phyloP scores from a whole-genome alignment of 306 rosid genomes.

The Pyrus betulifolia region DNA sequence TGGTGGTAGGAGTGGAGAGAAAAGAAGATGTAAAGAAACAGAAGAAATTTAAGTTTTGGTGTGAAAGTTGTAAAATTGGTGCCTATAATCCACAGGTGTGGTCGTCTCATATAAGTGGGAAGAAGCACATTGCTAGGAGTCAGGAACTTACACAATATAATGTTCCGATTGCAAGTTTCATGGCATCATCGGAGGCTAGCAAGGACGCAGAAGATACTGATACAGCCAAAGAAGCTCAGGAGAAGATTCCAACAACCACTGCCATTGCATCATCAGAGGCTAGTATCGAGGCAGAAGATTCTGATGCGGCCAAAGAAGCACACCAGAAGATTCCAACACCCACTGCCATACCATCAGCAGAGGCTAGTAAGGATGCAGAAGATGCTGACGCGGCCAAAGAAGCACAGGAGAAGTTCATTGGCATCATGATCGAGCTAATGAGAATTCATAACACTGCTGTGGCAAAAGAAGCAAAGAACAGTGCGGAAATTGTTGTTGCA shows the following conservation, averaged over 20 bases:
- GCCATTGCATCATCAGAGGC: neutral
- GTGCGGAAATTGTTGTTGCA: neutral
- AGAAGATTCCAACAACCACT: neutral
- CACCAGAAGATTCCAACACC: neutral
- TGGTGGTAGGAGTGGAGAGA: neutral
- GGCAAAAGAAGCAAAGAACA: slow-evolving; percentile 11
- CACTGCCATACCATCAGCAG: neutral
- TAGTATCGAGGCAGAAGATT: neutral
- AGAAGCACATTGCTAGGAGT: slow-evolving; percentile 26
- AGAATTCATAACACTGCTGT: neutral
- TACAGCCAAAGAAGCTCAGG: slow-evolving; percentile 5
- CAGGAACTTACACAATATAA: neutral
- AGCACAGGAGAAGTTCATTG: neutral
- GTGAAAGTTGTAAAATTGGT: slow-evolving; percentile 37
- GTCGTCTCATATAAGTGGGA: slow-evolving; percentile 40
- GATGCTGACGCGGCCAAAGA: neutral
- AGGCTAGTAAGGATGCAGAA: neutral
- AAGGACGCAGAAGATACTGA: slow-evolving; percentile 1
- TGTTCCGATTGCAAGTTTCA: neutral
- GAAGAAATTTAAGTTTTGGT: slow-evolving; percentile 24
- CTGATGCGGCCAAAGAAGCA: slow-evolving; percentile 6
- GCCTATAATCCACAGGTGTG: slow-evolving; percentile 6
- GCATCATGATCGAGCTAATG: neutral
- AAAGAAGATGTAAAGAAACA: neutral
- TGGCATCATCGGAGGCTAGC: slow-evolving; percentile 5